Evolutionary conservation across 768 basidiomycete genomes (phyloP), one percentile per base, ranked within the genome.

Genomic region (Suillus clintonianus): DNA sequence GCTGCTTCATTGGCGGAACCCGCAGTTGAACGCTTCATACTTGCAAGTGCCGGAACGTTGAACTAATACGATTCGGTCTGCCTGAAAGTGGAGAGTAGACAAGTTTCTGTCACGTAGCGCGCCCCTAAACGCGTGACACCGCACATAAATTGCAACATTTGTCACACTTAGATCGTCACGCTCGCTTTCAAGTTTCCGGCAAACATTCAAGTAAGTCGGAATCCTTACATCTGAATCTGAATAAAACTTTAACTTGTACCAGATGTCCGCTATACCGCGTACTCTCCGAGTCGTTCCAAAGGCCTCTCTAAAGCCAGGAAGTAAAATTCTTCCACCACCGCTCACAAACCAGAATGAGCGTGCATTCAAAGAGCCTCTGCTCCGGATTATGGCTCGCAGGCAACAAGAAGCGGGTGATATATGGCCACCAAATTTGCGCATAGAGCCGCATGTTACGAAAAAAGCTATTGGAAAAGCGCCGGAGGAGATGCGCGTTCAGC

Each of bases 341-440:
- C 76, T 76, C 63, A 77, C 76, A 14, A 76, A 69, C 56, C 66
- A 66, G 50, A 70, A 74, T 59, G 69, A 73, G 53, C 70, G 69
- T 34, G 60, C 65, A 9, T 57, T 70, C 36, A 78, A 75, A 65
- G 67, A 67, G 32, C 70, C 82, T 0, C 75, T 85, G 48, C 76
- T 84, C 61, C 78, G 81, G 64, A 67, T 77, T 19, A 78, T 86
- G 47, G 72, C 76, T 62, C 74, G 78, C 61, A 77, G 77, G 34
- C 78, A 82, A 68, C 67, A 71, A 27, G 75, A 75, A 34, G 72
- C 77, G 0, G 81, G 80, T 4, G 70, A 70, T 11, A 66, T 67
- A n/a, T 86, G 79, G 74, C 85, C 85, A 3, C 65, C 71, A 32
- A 86, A 86, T 60, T 74, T 86, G 53, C 82, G 85, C 42, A 80